A percentile compares a stretch with the other conserved stretches of the same genome.
Evolutionary conservation across 345 rosid species (phyloP).

Genomic region (Barbarea vulgaris): DNA sequence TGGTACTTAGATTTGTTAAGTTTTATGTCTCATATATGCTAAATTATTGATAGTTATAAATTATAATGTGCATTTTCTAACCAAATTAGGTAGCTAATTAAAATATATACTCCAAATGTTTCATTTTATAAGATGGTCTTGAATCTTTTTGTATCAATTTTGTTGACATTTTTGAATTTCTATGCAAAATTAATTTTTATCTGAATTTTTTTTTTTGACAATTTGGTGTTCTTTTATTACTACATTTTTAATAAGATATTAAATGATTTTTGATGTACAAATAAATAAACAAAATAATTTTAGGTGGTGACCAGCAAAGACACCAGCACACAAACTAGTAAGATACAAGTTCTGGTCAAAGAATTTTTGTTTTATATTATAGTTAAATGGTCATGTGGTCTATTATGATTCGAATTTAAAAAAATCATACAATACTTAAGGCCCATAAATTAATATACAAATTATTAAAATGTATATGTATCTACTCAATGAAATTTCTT

Average conservation of each 20-base stretch:
- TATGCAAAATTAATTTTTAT: background rate
- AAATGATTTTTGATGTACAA: background rate
- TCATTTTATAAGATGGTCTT: background rate
- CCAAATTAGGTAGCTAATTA: background rate
- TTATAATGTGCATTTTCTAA: background rate
- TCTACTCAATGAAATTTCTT: background rate
- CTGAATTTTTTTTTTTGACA: background rate
- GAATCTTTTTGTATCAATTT: background rate
- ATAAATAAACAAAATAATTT: background rate
- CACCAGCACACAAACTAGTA: background rate
- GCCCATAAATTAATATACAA: background rate
- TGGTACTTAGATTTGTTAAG: background rate
- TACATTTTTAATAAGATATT: background rate
- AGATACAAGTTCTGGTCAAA: background rate
- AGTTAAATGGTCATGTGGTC: background rate
- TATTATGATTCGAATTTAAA: too few relatives aligned
- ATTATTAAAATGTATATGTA: background rate
- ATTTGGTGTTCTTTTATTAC: background rate
- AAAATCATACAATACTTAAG: background rate
- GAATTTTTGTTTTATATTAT: background rate
- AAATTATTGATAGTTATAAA: too few relatives aligned
- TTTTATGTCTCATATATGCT: too few relatives aligned
- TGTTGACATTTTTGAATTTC: background rate
- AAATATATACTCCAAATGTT: background rate
- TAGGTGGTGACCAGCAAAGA: background rate